Evolutionary conservation across 331 rosid species (phyloP).

Genomic region (Erythrophleum ivorense): DNA sequence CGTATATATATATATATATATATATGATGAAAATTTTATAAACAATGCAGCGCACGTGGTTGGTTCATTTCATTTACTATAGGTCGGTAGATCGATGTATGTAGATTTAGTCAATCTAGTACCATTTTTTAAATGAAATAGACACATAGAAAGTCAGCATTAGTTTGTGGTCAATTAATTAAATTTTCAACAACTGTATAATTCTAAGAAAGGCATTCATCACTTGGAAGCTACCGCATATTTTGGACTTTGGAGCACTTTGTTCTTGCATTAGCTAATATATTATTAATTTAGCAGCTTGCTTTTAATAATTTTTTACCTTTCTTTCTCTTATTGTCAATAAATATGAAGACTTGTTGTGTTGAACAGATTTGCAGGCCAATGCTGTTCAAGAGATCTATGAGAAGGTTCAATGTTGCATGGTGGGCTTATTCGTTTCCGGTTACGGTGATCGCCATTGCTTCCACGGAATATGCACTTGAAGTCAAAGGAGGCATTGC

Average conservation of each 20-base stretch:
- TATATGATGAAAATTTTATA: background rate
- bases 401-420: conserved; percentile 61
- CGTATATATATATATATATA: no score
- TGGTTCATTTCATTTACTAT: background rate
- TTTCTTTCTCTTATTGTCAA: background rate
- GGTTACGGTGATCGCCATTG: conserved; percentile 58
- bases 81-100: no score
- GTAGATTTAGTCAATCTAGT: background rate
- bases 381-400: conserved; percentile 59
- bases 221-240: conserved; percentile 3
- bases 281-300: no score
- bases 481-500: conserved; percentile 49
- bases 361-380: conserved; percentile 61
- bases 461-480: conserved; percentile 54
- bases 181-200: background rate
- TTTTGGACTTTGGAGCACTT: background rate
- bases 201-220: background rate
- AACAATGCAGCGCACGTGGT: background rate
- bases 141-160: background rate
- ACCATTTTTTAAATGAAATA: no score
- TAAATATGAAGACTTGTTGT: background rate
- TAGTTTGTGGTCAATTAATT: background rate
- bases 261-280: no score
- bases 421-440: conserved; percentile 85
- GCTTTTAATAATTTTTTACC: no score